These are phyloP conservation scores for Pichia sp. DNA, from an alignment of 1,139 yeast species.

Conservation along the genomic window DNA sequence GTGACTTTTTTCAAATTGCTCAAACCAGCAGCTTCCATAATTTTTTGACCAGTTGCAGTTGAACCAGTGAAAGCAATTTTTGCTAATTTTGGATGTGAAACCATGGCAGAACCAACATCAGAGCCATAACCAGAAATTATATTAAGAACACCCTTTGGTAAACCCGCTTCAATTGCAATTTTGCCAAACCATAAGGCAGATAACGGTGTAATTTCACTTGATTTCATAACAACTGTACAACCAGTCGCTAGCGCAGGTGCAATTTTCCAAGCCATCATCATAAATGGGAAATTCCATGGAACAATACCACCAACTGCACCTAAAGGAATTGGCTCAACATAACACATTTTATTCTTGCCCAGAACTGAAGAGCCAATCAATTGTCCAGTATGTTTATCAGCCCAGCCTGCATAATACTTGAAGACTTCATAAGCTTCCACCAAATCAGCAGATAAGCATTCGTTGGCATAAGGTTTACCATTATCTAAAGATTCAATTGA, in stretches of 20 bases:
- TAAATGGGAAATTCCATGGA: constrained; percentile 84
- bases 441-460: constrained; percentile 42
- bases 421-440: constrained; percentile 48
- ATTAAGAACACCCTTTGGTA: constrained; percentile 77
- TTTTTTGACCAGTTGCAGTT: constrained; percentile 71
- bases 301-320: constrained; percentile 82
- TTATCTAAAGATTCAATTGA: constrained; percentile 54
- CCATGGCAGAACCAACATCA: constrained; percentile 55
- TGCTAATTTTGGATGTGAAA: constrained; percentile 53
- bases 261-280: constrained; percentile 75
- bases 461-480: constrained; percentile 47
- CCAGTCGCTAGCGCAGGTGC: constrained; percentile 83
- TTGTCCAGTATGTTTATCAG: constrained; percentile 70
- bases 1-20: constrained; percentile 72
- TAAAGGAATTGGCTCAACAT: constrained; percentile 56
- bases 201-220: constrained; percentile 79
- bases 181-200: constrained; percentile 63
- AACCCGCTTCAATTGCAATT: constrained; percentile 62
- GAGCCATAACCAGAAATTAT: constrained; percentile 63
- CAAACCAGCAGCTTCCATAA: constrained; percentile 64
- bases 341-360: constrained; percentile 39
- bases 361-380: constrained; percentile 38
- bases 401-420: constrained; percentile 78
- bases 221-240: constrained; percentile 72
- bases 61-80: constrained; percentile 88